Base-by-base conservation (phyloP, 306 rosid species). In the Vigna nakashimae region DNA sequence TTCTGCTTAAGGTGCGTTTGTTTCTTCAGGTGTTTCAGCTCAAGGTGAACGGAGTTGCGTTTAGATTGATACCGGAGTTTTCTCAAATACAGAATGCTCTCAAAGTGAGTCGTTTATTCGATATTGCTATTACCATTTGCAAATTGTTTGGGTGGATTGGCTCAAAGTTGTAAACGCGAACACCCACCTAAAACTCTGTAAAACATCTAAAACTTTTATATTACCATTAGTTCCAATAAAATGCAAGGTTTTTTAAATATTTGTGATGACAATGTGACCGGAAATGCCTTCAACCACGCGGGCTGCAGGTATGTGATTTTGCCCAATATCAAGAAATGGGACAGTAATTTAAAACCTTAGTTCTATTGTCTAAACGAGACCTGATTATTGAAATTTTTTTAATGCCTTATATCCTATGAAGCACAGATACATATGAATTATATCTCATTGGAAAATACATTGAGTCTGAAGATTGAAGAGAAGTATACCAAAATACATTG, bases 1-100 rank as follows among this genome's bases (percentile, higher is more conserved):
- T 94, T 87, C 96, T 90, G 82, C 96, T 92, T 40, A 91, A 89
- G 88, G 91, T 90, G 65, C 24, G 24, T 17, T 40, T 65, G 0
- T 17, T 60, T 67, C 28, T 42, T 65, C 79, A 94, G 98, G 96
- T 92, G 30, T 89, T 94, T 87, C 96, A 94, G 82, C 96, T 92
- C 40, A 91, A 89, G 88, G 91, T 90, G 56, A 60, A 92, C 83
- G 98, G 98, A 26, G 94, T 94, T 9, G 91, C 98, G 38, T 94
- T 94, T 70, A 79, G 98, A 83, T 83, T 94, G 86, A 86, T 94
- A 79, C 98, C 98, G 0, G 97, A 94, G 72, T 84, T 81, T 71
- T 84, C 93, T 80, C 94, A 94, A 85, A 86, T 94, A 17, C 83
- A 85, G 82, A 81, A 92, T 75, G 98, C 98, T 0, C 55, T 94